phyloP scores from a whole-genome alignment of 139 green algal species.

The Chlamydomonas schloesseri region DNA sequence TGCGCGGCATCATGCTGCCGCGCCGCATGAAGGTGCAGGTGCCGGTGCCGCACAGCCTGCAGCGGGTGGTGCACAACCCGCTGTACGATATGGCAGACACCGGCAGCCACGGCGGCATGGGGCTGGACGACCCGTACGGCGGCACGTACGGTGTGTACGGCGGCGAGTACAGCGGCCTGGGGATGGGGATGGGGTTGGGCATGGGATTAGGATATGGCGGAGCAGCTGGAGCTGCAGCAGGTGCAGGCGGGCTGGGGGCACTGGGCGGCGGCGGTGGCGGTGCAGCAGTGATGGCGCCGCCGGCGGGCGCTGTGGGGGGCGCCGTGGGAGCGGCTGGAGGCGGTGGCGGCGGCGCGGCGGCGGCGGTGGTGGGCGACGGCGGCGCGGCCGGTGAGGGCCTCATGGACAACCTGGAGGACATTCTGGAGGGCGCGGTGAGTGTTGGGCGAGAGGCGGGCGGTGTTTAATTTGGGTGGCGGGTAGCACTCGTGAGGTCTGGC shows the following conservation, averaged over 20 bases:
- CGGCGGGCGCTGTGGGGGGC: background rate
- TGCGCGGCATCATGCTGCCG: constrained; percentile 38
- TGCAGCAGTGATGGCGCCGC: background rate
- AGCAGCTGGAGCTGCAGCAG: background rate
- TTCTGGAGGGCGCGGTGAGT: constrained; percentile 13
- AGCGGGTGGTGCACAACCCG: constrained; percentile 19
- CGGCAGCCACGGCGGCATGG: background rate
- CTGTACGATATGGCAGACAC: constrained; percentile 16
- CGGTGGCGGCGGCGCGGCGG: background rate
- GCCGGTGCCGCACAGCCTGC: constrained; percentile 14
- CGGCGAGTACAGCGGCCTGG: too few relatives aligned
- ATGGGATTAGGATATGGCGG: too few relatives aligned
- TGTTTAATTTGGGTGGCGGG: too few relatives aligned
- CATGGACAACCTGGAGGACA: constrained; percentile 24
- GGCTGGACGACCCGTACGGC: background rate
- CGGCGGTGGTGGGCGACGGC: background rate
- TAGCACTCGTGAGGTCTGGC: too few relatives aligned
- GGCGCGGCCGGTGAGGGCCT: background rate
- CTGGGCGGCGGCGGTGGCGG: background rate
- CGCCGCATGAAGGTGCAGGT: constrained; percentile 39
- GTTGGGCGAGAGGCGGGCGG: background rate
- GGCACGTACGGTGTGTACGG: too few relatives aligned
- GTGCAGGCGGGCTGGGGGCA: background rate
- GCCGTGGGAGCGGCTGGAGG: background rate
- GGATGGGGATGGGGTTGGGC: too few relatives aligned